These are phyloP conservation scores for Aspergillus sp. DNA, from an alignment of 2,329 filamentous ascomycete genomes.

Conservation along the genomic window DNA sequence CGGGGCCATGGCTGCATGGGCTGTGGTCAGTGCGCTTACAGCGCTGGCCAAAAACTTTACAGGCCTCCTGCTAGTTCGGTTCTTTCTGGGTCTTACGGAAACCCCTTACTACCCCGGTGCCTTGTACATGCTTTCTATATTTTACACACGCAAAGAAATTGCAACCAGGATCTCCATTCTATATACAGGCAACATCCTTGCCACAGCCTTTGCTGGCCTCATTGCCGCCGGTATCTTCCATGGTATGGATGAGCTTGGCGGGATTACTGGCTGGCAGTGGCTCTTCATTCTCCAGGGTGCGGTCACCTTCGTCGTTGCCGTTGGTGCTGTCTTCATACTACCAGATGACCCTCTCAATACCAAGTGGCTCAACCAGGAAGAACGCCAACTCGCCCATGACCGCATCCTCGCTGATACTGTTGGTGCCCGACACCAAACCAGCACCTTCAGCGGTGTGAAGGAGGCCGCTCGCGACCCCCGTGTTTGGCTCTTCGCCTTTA, in stretches of 20 bases:
- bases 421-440: constrained; percentile 42
- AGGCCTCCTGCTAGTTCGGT: constrained; percentile 39
- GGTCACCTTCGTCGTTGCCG: constrained; percentile 45
- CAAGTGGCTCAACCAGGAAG: constrained; percentile 20
- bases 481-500: constrained; percentile 45
- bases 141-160: constrained; percentile 63
- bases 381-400: constrained; percentile 44
- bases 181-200: constrained; percentile 61
- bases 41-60: constrained; percentile 39
- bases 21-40: constrained; percentile 28
- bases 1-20: constrained; percentile 31
- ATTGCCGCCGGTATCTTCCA: constrained; percentile 60
- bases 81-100: constrained; percentile 36
- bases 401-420: constrained; percentile 49
- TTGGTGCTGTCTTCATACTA: constrained; percentile 43
- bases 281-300: constrained; percentile 50
- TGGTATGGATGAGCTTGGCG: constrained; percentile 57
- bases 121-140: constrained; percentile 63
- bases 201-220: constrained; percentile 60
- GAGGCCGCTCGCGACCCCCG: constrained; percentile 27
- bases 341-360: constrained; percentile 45
- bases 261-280: constrained; percentile 56
- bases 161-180: constrained; percentile 57
- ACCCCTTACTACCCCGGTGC: constrained; percentile 59
- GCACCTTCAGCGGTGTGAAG: constrained; percentile 41